Base-by-base conservation (phyloP, 225 moss, liverwort and hornwort species). In the Bryoerythrophyllum caledonicum region DNA sequence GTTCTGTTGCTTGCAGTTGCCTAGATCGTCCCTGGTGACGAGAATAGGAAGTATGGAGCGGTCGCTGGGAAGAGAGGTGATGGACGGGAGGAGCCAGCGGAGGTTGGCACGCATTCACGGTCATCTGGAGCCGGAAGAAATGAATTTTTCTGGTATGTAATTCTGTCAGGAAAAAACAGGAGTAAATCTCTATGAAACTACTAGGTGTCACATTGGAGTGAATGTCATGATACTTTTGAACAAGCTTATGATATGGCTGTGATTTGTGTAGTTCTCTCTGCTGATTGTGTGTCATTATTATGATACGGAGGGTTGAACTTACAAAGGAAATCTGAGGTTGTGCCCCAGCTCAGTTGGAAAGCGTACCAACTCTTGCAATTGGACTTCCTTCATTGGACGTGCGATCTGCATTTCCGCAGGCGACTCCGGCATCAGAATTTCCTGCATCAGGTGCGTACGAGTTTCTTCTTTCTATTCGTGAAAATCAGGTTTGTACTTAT, bases 391-490 rank as follows among this genome's bases (percentile, higher is more conserved):
- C 94, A 21, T 80, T 99, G 70, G 94, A 89, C 41, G 68, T 99
- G 38, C 82, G 81, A 72, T 80, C 81, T 25, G 97, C 94, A 15
- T 99, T 99, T 71, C 94, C 93, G 62, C 94, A 94, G 59, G 94
- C 94, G 34, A 99, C 94, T 64, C 91, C 97, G 25, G 94, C 97
- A 68, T 90, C 93, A 70, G 85, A 81, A 34, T 99, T 99, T 20
- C 94, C 97, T 28, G 76, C 82, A 49, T 82, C 93, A 41, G 91
- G 97, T 99, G 71, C 14, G 23, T 24, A 46, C 17, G n/a, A 8
- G 23, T 55, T 11, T 23, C 44, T 68, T 17, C 4, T 64, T 57
- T 26, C 40, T 78, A 7, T 27, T 49, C 11, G n/a, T 63, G 54
- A 37, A 56, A 32, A 48, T 26, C 6, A 59, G 15, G 59, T 65